These are phyloP conservation scores for Calendula officinalis DNA, from an alignment of 129 eudicot species.

Conservation along the genomic window DNA sequence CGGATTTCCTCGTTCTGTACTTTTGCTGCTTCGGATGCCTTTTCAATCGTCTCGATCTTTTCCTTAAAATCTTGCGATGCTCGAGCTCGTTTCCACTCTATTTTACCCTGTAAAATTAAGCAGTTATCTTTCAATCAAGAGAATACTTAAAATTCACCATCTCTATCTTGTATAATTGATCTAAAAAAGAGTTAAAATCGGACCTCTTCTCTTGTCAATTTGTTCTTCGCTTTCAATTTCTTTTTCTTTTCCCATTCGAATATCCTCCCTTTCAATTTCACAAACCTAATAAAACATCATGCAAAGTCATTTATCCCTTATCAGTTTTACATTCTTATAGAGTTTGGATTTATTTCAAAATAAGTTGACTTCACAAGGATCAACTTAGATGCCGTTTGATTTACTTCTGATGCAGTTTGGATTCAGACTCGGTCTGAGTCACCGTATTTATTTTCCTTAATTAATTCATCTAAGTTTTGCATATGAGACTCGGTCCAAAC, in stretches of 20 bases:
- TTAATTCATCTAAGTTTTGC: no score
- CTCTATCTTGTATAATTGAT: no score
- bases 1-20: constrained; percentile 40
- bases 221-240: constrained; percentile 44
- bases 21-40: constrained; percentile 56
- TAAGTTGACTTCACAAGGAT: no score
- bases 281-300: neutral
- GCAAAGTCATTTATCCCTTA: no score
- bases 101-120: constrained; percentile 2
- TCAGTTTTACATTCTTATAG: no score
- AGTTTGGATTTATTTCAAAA: no score
- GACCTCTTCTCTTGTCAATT: constrained; percentile 54
- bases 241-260: neutral
- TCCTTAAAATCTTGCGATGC: constrained; percentile 37
- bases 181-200: neutral
- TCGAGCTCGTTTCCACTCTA: constrained; percentile 49
- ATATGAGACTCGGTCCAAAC: no score
- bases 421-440: no score
- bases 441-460: no score
- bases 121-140: neutral
- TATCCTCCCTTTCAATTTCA: neutral
- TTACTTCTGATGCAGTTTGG: no score
- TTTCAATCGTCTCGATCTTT: constrained; percentile 46
- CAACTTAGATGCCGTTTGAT: no score
- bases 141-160: neutral